Evolutionary conservation across 257 asterid species (phyloP).

Genomic region (Nicotiana otophora): DNA sequence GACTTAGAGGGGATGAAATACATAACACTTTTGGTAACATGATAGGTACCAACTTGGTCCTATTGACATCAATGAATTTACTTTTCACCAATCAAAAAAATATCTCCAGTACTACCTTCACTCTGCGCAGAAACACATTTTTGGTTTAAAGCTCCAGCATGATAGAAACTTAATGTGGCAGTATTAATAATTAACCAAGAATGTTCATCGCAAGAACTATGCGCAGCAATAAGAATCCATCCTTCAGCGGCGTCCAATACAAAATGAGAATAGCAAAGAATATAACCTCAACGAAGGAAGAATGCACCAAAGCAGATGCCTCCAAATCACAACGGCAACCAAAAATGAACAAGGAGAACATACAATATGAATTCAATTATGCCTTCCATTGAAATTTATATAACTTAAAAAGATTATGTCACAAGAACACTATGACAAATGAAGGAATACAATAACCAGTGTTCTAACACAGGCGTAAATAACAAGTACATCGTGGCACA

Average conservation of each 20-base stretch:
- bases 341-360: conserved; percentile 13
- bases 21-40: neutral
- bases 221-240: neutral
- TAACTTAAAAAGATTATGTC: conserved; percentile 22
- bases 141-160: neutral
- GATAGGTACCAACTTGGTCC: neutral
- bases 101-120: neutral
- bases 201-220: neutral
- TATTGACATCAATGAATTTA: neutral
- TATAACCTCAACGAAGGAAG: neutral
- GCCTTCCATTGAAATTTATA: conserved; percentile 16
- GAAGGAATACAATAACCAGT: conserved; percentile 32
- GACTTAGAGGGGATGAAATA: neutral
- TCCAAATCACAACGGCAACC: neutral
- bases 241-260: neutral
- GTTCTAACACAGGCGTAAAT: conserved; percentile 21
- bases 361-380: conserved; percentile 7
- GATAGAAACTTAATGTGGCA: neutral
- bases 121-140: neutral
- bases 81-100: neutral
- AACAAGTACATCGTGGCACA: conserved; percentile 26
- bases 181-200: neutral
- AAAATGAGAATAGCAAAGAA: neutral
- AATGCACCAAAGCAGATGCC: neutral
- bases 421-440: conserved; percentile 27